These are phyloP conservation scores for Penicillium sp. DNA, from an alignment of 2,329 filamentous ascomycete genomes.

Conservation along the genomic window DNA sequence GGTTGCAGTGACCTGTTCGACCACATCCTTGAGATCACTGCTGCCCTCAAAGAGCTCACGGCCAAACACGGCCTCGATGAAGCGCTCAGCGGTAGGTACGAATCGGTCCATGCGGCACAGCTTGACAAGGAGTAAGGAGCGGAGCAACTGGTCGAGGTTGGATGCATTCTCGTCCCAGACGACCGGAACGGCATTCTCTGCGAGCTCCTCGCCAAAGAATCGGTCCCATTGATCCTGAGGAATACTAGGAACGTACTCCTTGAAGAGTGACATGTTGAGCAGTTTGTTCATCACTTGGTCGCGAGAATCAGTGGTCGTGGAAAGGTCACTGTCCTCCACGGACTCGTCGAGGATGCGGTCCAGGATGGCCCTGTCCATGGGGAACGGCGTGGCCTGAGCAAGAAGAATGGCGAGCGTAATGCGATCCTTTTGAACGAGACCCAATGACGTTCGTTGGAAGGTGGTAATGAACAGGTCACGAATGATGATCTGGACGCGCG, in stretches of 20 bases:
- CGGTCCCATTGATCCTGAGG: slow-evolving; percentile 65
- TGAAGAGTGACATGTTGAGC: slow-evolving; percentile 66
- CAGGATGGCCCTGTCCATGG: slow-evolving; percentile 86
- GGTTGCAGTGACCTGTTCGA: slow-evolving; percentile 74
- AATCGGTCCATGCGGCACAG: slow-evolving; percentile 93
- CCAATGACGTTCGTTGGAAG: slow-evolving; percentile 88
- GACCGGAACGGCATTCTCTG: slow-evolving; percentile 74
- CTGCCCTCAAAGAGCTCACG: slow-evolving; percentile 73
- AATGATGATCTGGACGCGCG: slow-evolving; percentile 82
- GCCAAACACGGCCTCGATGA: slow-evolving; percentile 81
- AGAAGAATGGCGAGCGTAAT: slow-evolving; percentile 93
- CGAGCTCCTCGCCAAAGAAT: slow-evolving; percentile 80
- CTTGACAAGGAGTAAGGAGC: slow-evolving; percentile 85
- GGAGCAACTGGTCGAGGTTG: slow-evolving; percentile 68
- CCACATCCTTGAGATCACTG: slow-evolving; percentile 79
- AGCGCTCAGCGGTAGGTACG: slow-evolving; percentile 86
- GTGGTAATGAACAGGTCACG: slow-evolving; percentile 85
- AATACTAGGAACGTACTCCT: slow-evolving; percentile 62
- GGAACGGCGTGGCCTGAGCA: slow-evolving; percentile 90
- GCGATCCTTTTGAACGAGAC: slow-evolving; percentile 86
- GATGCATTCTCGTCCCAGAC: slow-evolving; percentile 64
- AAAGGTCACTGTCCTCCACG: slow-evolving; percentile 72
- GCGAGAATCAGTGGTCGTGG: slow-evolving; percentile 58
- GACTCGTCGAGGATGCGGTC: slow-evolving; percentile 78
- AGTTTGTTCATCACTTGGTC: slow-evolving; percentile 66